Conservation (phyloP, 73 alveolate genomes). For the Tetrahymena elliotti region DNA sequence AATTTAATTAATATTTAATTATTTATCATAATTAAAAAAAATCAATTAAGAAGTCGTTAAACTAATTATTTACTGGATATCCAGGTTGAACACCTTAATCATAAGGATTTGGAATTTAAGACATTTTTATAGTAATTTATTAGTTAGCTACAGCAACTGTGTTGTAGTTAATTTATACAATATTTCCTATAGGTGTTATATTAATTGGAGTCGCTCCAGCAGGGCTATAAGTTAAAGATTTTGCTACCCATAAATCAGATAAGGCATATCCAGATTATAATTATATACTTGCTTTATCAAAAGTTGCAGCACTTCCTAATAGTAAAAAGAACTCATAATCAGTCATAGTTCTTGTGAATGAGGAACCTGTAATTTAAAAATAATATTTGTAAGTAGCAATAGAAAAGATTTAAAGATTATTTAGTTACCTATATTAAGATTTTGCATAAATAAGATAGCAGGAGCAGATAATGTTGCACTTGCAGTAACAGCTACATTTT, state of each 20-base stretch:
- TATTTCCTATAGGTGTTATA: slow-evolving; percentile 5
- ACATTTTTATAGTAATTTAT: not conserved
- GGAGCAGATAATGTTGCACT: slow-evolving; percentile 14
- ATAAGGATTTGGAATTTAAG: slow-evolving; percentile 32
- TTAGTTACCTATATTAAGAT: not conserved
- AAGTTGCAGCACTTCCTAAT: slow-evolving; percentile 5
- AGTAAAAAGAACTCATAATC: slow-evolving; percentile 4
- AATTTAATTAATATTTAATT: too few relatives aligned
- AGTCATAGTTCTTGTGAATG: slow-evolving; percentile 22
- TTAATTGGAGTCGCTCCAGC: not conserved
- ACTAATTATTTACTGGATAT: slow-evolving; percentile 2
- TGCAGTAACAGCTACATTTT: not conserved
- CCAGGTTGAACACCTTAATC: slow-evolving; percentile 44
- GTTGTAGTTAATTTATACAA: not conserved
- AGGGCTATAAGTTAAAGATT: not conserved
- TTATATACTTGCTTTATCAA: not conserved
- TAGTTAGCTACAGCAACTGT: not conserved
- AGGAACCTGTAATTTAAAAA: not conserved
- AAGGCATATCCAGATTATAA: slow-evolving; percentile 24
- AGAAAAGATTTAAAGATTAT: not conserved
- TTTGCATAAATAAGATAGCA: slow-evolving; percentile 1
- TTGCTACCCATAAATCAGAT: slow-evolving; percentile 19
- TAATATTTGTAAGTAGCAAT: too few relatives aligned
- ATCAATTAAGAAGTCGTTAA: not conserved
- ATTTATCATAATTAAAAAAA: too few relatives aligned